phyloP scores from a whole-genome alignment of 768 basidiomycete genomes.

The Aureoboletus auriporus region DNA sequence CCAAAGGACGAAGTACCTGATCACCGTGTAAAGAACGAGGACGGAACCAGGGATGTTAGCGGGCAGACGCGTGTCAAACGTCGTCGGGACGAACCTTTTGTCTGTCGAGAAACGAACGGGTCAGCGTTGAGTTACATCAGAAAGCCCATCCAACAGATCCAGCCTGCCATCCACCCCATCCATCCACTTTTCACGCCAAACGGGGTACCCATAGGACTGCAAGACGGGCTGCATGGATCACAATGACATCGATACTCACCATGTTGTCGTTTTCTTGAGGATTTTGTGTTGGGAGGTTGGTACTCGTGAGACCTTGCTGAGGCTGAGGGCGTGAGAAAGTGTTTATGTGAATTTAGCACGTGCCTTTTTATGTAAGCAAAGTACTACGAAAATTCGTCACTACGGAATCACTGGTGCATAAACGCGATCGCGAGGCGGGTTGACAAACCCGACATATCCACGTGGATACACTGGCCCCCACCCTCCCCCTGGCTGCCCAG shows the following conservation, averaged over 20 bases:
- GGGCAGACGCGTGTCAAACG: not conserved
- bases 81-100: constrained; percentile 65
- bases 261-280: constrained; percentile 39
- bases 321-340: constrained; percentile 23
- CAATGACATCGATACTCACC: constrained; percentile 37
- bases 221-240: constrained; percentile 7
- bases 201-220: not conserved
- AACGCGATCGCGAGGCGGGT: constrained; percentile 1
- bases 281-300: constrained; percentile 18
- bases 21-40: constrained; percentile 9
- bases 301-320: constrained; percentile 5
- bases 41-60: constrained; percentile 7
- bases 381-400: not conserved
- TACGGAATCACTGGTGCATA: not conserved
- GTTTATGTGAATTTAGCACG: constrained; percentile 5
- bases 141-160: constrained; percentile 18
- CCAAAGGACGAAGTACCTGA: constrained; percentile 95
- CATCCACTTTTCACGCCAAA: constrained; percentile 14
- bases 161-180: constrained; percentile 15
- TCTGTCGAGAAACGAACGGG: constrained; percentile 44
- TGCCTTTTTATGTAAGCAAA: not conserved
- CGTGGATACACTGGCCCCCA: constrained; percentile 16
- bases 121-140: constrained; percentile 9
- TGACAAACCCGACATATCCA: constrained; percentile 22
- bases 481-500: not conserved